Conservation (phyloP, 768 basidiomycete genomes). For the Tricholoma saponaceum region DNA sequence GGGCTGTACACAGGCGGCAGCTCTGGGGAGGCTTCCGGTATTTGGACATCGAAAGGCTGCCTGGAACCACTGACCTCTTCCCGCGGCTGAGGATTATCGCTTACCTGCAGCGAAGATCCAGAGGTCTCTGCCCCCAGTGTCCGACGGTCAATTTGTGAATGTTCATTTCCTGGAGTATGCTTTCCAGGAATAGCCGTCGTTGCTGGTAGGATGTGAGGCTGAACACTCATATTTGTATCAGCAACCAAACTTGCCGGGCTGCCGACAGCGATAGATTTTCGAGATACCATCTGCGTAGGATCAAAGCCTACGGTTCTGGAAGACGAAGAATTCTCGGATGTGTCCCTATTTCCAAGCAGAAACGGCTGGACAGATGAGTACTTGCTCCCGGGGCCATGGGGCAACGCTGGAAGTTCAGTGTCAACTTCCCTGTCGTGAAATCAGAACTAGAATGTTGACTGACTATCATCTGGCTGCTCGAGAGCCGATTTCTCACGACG, state of each 20-base stretch:
- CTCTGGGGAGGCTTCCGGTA: slow-evolving; percentile 12
- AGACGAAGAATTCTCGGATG: not conserved
- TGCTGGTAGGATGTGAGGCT: not conserved
- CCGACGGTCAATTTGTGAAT: not conserved
- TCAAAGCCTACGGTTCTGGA: slow-evolving; percentile 3
- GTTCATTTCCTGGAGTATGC: not conserved
- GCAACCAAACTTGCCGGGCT: not conserved
- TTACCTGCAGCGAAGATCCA: not conserved
- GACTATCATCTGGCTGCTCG: not conserved
- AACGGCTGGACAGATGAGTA: slow-evolving; percentile 3
- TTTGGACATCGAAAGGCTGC: not conserved
- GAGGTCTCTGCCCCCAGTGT: not conserved
- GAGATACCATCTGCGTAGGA: slow-evolving; percentile 1
- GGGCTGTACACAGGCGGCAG: slow-evolving; percentile 31
- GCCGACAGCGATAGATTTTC: slow-evolving; percentile 3
- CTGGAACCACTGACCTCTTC: not conserved
- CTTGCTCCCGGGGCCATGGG: no score
- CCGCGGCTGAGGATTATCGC: not conserved
- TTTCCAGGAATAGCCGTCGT: not conserved
- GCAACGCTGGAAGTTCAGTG: not conserved
- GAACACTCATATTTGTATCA: not conserved
- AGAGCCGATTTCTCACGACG: slow-evolving; percentile 8
- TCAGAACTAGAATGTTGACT: not conserved
- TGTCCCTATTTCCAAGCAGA: not conserved
- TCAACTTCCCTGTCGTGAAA: not conserved